Conservation (phyloP, 1,139 yeast genomes). For the Debaryomyces sp. region DNA sequence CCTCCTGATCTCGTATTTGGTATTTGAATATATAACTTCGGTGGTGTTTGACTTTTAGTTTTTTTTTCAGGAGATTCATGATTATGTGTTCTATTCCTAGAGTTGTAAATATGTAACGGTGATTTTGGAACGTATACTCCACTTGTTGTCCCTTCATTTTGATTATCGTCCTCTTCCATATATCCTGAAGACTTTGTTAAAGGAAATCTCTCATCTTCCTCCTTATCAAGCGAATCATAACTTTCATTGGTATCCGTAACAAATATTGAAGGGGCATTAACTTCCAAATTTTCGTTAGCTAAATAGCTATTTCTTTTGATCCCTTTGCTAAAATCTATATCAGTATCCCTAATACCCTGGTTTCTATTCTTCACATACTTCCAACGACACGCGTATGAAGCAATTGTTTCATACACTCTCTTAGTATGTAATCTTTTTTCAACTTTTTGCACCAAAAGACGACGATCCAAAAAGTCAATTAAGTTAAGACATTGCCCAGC, state of each 20-base stretch:
- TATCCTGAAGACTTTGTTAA: constrained; percentile 9
- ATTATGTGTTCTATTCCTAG: constrained; percentile 13
- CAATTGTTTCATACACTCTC: constrained; percentile 56
- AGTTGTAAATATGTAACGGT: constrained; percentile 29
- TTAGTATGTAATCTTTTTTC: constrained; percentile 53
- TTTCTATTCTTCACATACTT: constrained; percentile 41
- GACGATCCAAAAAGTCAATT: constrained; percentile 71
- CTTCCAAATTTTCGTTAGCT: constrained; percentile 21
- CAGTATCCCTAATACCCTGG: constrained; percentile 30
- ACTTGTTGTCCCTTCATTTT: constrained; percentile 17
- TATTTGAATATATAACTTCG: constrained; percentile 23
- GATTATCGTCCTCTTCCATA: constrained; percentile 8
- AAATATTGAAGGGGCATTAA: constrained; percentile 22
- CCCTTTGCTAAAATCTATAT: constrained; percentile 31
- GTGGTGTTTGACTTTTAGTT: constrained; percentile 13
- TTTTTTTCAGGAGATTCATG: constrained; percentile 9
- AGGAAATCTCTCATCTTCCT: constrained; percentile 13
- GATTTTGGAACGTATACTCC: constrained; percentile 37
- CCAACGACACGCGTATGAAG: constrained; percentile 63
- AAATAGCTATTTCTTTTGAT: constrained; percentile 34
- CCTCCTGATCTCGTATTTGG: constrained; percentile 11
- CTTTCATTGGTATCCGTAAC: constrained; percentile 15
- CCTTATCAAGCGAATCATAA: background rate
- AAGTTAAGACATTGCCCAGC: constrained; percentile 71
- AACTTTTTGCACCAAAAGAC: constrained; percentile 62